A percentile compares a stretch with the other conserved stretches of the same genome.
Evolutionary conservation across 164 flowering plant species (phyloP).

Genomic region (Malania oleifera): DNA sequence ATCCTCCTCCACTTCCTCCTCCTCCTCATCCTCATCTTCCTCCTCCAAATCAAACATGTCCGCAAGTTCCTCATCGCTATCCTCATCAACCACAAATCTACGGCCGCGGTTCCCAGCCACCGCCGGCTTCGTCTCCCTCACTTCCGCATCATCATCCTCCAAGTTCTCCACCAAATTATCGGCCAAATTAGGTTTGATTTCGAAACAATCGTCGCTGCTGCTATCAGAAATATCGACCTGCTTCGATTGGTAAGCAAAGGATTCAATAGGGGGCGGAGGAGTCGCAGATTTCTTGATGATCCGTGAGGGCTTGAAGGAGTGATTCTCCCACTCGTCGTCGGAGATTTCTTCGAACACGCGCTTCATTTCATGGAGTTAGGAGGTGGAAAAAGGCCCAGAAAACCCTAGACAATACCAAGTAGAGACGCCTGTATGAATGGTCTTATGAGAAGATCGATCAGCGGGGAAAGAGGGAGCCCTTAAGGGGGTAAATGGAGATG

Average conservation of each 20-base stretch:
- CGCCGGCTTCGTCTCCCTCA: conserved; percentile 15
- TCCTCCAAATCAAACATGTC: conserved; percentile 19
- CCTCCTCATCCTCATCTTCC: neutral
- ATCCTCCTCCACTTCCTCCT: conserved; percentile 32
- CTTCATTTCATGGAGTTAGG: conserved; percentile 35
- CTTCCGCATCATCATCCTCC: conserved; percentile 60
- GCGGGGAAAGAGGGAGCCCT: too few species aligned
- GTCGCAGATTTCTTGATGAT: conserved; percentile 25
- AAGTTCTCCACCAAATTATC: conserved; percentile 18
- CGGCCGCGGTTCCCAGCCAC: conserved; percentile 50
- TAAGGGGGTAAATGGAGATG: too few species aligned
- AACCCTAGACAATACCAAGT: too few species aligned
- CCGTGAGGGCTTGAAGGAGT: conserved; percentile 59
- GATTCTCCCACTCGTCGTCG: conserved; percentile 61
- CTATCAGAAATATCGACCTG: neutral
- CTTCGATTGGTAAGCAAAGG: conserved; percentile 46
- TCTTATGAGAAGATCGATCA: too few species aligned
- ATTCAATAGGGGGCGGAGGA: conserved; percentile 67
- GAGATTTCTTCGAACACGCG: conserved; percentile 52
- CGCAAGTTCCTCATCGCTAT: conserved; percentile 8
- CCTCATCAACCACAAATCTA: conserved; percentile 47
- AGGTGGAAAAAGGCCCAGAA: too few species aligned
- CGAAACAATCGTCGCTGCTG: conserved; percentile 27
- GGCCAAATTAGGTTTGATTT: conserved; percentile 8
- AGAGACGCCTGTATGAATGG: too few species aligned